A percentile compares a stretch with the other conserved stretches of the same genome.
phyloP scores from a whole-genome alignment of 768 basidiomycete genomes.

The Agrocybe pediades region DNA sequence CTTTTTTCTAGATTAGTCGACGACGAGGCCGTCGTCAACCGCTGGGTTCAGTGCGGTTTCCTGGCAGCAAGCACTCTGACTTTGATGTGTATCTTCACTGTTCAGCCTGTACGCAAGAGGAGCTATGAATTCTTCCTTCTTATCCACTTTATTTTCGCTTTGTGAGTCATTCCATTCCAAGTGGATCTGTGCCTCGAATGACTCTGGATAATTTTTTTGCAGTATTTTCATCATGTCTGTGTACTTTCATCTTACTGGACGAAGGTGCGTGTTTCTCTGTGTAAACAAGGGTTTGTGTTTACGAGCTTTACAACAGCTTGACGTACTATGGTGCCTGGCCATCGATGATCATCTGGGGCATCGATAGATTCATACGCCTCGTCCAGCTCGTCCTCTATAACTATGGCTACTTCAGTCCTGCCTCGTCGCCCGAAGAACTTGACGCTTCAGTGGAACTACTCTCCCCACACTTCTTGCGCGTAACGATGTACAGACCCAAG shows the following conservation, averaged over 20 bases:
- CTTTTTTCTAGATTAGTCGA: constrained; percentile 13
- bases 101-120: constrained; percentile 47
- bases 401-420: constrained; percentile 36
- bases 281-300: background rate
- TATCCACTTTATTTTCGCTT: constrained; percentile 43
- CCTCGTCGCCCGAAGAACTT: constrained; percentile 16
- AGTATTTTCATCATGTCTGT: constrained; percentile 40
- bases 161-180: constrained; percentile 26
- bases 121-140: constrained; percentile 57
- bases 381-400: constrained; percentile 47
- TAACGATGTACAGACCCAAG: constrained; percentile 42
- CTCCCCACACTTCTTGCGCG: constrained; percentile 38
- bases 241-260: constrained; percentile 40
- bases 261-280: constrained; percentile 22
- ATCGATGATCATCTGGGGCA: constrained; percentile 51
- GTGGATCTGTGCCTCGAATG: background rate
- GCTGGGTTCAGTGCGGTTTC: constrained; percentile 37
- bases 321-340: constrained; percentile 48
- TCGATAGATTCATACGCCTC: constrained; percentile 54
- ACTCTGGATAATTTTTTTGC: background rate
- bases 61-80: constrained; percentile 40
- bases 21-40: constrained; percentile 18
- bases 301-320: constrained; percentile 20
- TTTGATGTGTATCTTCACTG: constrained; percentile 45
- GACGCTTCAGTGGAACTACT: constrained; percentile 33